Evolutionary conservation across 148 eudicot genomes (phyloP).

Genomic region (Vaccinium macrocarpon): DNA sequence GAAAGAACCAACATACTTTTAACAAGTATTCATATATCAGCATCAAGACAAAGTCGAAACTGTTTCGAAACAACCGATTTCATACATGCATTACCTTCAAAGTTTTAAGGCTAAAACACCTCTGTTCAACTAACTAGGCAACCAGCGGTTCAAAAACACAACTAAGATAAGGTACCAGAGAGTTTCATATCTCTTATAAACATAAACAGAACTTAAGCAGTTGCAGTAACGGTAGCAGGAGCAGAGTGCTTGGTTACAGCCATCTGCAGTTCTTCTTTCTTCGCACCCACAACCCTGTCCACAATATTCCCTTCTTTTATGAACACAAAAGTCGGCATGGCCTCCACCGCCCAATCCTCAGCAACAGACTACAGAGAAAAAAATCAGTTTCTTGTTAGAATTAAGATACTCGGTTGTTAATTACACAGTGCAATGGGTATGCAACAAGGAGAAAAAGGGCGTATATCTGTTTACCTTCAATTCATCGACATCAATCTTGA

Average conservation of each 20-base stretch:
- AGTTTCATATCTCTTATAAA: background rate
- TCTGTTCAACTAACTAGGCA: no score
- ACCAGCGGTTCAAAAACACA: background rate
- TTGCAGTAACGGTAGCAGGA: slow-evolving; percentile 7
- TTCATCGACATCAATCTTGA: slow-evolving; percentile 78
- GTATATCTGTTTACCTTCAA: slow-evolving; percentile 37
- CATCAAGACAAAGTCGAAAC: no score
- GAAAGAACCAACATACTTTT: no score
- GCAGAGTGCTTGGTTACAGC: slow-evolving; percentile 35
- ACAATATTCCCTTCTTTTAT: slow-evolving; percentile 56
- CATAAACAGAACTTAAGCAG: slow-evolving; percentile 24
- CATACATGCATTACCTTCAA: no score
- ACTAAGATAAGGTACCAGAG: background rate
- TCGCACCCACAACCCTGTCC: slow-evolving; percentile 66
- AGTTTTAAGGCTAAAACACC: no score
- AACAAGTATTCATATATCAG: no score
- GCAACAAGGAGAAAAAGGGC: background rate
- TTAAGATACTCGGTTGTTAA: background rate
- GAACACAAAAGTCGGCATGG: slow-evolving; percentile 78
- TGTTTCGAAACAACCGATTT: no score
- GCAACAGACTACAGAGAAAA: slow-evolving; percentile 48
- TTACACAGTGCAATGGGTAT: background rate
- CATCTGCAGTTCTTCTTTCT: slow-evolving; percentile 45
- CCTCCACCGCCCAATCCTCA: slow-evolving; percentile 42
- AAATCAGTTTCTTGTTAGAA: background rate